Evolutionary conservation across 2,329 filamentous ascomycete species (phyloP), one percentile per base, ranked within the genome.

Genomic region (Boeremia exigua): DNA sequence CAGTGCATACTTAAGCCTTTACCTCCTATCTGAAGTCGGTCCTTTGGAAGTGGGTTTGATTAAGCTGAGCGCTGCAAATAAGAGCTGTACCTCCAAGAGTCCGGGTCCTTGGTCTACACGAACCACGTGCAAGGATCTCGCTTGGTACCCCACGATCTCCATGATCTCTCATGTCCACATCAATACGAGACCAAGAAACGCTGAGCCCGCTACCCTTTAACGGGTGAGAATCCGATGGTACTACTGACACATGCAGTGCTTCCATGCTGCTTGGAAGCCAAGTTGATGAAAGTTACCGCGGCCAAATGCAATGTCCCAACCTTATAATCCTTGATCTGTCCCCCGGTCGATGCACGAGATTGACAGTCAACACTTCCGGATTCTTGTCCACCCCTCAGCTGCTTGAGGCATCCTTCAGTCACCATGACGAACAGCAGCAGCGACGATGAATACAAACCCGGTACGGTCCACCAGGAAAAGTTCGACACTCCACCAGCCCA

Each of bases 391-490:
- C 11, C 11, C 23, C 38, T 32, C n/a, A 25, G n/a, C n/a, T 17
- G 27, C n/a, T 29, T 6, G 8, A 27, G 8, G 5, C 14, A 10
- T 3, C 9, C 9, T 15, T 9, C n/a, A 12, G 17, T 25, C 29
- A 25, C 17, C 23, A 42, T 43, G 43, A 56, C 12, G 46, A 61
- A 36, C 27, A 62, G 57, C 52, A 63, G 48, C 28, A 62, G 42
- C 44, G 49, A 60, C 38, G 61, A 59, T 25, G 54, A 66, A 6
- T 54, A 51, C 39, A 67, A 67, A 37, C 32, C 39, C 2, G 19
- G 37, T 6, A 32, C 48, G 9, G 14, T 48, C 1, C 53, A 42
- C 4, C 57, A 65, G 27, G 61, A 67, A 38, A 54, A 51, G 9
- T 19, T 51, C 23, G 50, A 51, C 17, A 33, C 52, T 2, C 36